Base-by-base conservation (phyloP, 495 filamentous ascomycete species). In the Neurospora sp. region DNA sequence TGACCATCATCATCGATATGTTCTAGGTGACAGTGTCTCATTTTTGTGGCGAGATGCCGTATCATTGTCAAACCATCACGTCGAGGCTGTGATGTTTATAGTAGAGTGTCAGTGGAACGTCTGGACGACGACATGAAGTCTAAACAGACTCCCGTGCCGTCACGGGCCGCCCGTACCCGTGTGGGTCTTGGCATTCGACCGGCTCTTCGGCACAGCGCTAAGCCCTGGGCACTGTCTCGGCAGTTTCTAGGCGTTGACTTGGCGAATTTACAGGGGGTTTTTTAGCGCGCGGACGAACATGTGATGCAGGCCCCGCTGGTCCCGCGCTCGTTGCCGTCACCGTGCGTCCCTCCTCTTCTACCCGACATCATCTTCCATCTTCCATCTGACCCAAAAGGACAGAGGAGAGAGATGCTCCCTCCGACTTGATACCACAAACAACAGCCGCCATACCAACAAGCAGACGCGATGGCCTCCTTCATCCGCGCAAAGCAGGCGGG, bases 401-500 rank as follows among this genome's bases (percentile, higher is more conserved):
- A 35, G 46, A 22, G 20, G 48, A 70, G 69, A 70, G 46, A 70
- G 69, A 70, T 44, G 69, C 39, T 31, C 35, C 14, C 22, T 53
- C 48, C 14, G 42, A 35, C 31, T 10, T 39, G 40, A 69, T 12
- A 37, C 40, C 37, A 41, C 40, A 70, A 72, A 42, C 40, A 48
- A 69, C 69, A 44, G 0, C 2, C 40, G 14, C 40, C 14, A 41
- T 41, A 35, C 38, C 37, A 46, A 18, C 35, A 69, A 35, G 38
- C 53, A 69, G 22, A 53, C 78, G 81, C 40, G 31, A 96, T 96
- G 94, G 89, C 93, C 48, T 89, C 91, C 75, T 95, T 98, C 80
- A 82, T 99, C 75, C 87, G 96, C 74, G 91, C 93, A 44, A 97
- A 96, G 86, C 96, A 99, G 85, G 89, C 93, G 71, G 96, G 96